Conservation (phyloP, 2,329 filamentous ascomycete genomes). For the Ophioceras dolichostomum region DNA sequence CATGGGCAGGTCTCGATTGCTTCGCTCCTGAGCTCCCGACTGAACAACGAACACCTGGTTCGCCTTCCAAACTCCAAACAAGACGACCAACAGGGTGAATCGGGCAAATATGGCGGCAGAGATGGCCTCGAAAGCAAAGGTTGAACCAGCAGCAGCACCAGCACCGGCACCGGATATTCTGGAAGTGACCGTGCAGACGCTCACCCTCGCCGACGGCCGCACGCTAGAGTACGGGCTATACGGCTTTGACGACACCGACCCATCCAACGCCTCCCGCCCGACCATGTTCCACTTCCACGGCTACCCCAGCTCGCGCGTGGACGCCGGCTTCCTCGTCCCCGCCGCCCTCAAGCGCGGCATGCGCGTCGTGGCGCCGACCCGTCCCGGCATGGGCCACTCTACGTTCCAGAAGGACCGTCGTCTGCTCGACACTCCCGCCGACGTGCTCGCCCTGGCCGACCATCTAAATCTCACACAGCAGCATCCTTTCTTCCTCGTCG, state of each 20-base stretch:
- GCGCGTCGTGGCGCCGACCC: constrained; percentile 24
- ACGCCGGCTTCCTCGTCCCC: constrained; percentile 15
- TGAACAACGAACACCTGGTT: too few species aligned
- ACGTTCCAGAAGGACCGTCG: constrained; percentile 18
- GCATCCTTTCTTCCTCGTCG: constrained; percentile 18
- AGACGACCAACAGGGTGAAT: too few species aligned
- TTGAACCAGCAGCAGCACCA: too few species aligned
- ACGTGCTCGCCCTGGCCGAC: constrained; percentile 18
- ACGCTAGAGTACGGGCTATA: constrained; percentile 26
- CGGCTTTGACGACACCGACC: constrained; percentile 13
- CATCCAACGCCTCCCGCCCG: constrained; percentile 8
- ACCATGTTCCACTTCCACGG: constrained; percentile 27
- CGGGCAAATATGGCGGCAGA: background rate
- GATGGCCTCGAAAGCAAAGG: too few species aligned
- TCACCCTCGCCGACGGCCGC: constrained; percentile 25
- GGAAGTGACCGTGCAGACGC: constrained; percentile 14
- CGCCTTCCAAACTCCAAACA: too few species aligned
- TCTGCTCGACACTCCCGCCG: constrained; percentile 20
- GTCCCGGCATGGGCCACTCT: constrained; percentile 29
- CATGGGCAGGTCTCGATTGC: too few species aligned
- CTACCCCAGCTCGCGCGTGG: constrained; percentile 26
- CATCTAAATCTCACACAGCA: constrained; percentile 9
- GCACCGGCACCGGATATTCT: too few species aligned
- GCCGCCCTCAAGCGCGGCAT: constrained; percentile 13
- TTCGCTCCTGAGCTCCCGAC: too few species aligned